Base-by-base conservation (phyloP, 441 rosid species). In the Populus hybrid region DNA sequence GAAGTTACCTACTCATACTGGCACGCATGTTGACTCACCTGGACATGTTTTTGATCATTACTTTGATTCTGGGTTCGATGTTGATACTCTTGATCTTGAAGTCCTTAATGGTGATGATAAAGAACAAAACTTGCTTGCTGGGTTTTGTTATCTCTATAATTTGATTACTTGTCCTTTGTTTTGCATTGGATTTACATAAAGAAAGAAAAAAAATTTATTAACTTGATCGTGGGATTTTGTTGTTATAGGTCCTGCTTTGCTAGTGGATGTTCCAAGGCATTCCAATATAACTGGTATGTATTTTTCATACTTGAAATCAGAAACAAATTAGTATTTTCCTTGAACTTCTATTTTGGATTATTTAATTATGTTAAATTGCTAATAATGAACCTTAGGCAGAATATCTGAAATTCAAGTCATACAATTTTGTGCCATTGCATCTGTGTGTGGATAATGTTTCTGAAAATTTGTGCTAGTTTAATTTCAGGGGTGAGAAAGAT, bases 181-280 rank as follows among this genome's bases (percentile, higher is more conserved):
- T 18, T 54, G n/a, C 21, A 18, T 16, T 54, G 21, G 61, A 54
- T 54, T 54, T 50, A 18, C 21, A 54, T 54, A 5, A 54, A 54
- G 8, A 18, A 18, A 6, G 21, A 54, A 18, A 50, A 0, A 54
- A 18, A 54, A 16, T 54, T 54, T 1, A 54, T 54, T 54, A 54
- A 54, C n/a, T 54, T 16, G 61, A 16, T 54, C n/a, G n/a, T 18
- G 61, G 61, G 20, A 54, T 54, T 18, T 63, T 64, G n/a, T 57
- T 78, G 35, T 26, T 26, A 28, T 24, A 89, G 95, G 95, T 71
- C 91, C 90, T 71, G 93, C 83, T 11, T 69, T 89, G 67, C 81
- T 91, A 57, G 83, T 91, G 78, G 89, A 91, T 80, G 92, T 86
- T 81, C 95, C 92, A 16, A 89, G 89, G 80, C 75, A 87, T 77